Evolutionary conservation across 768 basidiomycete genomes (phyloP).

Genomic region (Leccinum aurantiacum): DNA sequence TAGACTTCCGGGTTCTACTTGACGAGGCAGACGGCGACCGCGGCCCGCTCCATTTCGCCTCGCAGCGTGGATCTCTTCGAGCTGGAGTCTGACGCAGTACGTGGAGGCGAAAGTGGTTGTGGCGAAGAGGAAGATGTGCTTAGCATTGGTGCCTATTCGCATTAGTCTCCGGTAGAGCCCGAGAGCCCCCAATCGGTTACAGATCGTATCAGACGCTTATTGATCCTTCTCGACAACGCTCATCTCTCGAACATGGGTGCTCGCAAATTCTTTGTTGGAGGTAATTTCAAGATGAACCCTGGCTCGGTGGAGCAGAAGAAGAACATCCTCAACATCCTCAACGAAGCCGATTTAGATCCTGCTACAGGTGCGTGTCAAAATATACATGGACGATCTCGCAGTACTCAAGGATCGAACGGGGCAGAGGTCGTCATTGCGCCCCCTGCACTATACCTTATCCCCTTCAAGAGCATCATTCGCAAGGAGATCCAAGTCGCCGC

Average conservation of each 20-base stretch:
- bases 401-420: constrained; percentile 11
- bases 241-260: constrained; percentile 21
- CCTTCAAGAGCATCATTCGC: constrained; percentile 53
- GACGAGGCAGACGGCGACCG: constrained; percentile 26
- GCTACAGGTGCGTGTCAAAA: constrained; percentile 56
- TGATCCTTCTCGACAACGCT: neutral
- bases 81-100: too few relatives aligned
- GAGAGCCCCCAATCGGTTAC: neutral
- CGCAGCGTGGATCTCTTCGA: constrained; percentile 7
- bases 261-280: constrained; percentile 91
- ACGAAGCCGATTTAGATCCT: constrained; percentile 76
- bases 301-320: constrained; percentile 60
- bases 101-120: too few relatives aligned
- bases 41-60: constrained; percentile 27
- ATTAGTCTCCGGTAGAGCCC: constrained; percentile 6
- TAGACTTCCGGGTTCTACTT: constrained; percentile 27
- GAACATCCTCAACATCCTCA: constrained; percentile 67
- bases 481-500: constrained; percentile 80
- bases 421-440: constrained; percentile 93
- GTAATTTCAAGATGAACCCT: constrained; percentile 99
- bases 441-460: constrained; percentile 83
- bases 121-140: too few relatives aligned
- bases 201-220: constrained; percentile 3
- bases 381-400: neutral
- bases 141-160: too few relatives aligned